Base-by-base conservation (phyloP, 768 basidiomycete genomes). In the Trametopsis cervina region DNA sequence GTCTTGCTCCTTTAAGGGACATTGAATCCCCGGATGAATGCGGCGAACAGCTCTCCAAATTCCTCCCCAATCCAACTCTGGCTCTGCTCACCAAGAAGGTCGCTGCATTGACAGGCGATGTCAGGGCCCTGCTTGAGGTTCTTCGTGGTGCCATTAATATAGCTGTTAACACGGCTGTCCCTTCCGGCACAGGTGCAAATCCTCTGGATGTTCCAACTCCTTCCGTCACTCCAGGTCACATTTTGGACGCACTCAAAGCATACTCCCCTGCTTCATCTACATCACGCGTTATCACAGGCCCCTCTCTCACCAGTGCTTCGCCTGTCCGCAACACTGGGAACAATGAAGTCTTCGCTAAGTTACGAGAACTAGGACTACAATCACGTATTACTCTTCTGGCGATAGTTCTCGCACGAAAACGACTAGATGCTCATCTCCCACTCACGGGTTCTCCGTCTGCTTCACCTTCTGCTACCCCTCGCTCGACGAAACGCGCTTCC, bases 91-190 rank as follows among this genome's bases (percentile, higher is more conserved):
- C 85, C 7, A 89, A 87, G 69, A 90, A 89, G 59, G 69, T 91
- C 17, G 89, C 90, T 3, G 75, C 85, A 1, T 71, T 82, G 49
- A 89, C 90, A 0, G 90, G 90, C 13, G 90, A 94, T 57, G 86
- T 92, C 7, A 73, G 90, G 35, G 79, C 76, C 21, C 68, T 90
- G 2, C 84, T 94, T 47, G 87, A 89, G 60, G 85, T 91, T 11
- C 71, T 89, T 9, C 77, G 89, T 24, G 78, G 82, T 10, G 85
- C 89, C 6, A 86, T 94, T 54, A 85, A 89, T 54, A 65, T 82
- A 12, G 80, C 82, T 0, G 15, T 52, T 11, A 47, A 47, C 24
- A 17, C 42, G 13, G 67, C 75, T n/a, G 67, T 65, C 21, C 59
- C 61, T 40, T 49, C 46, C 29, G 53, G 59, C 12, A 55, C 57